phyloP scores from a whole-genome alignment of 2,329 filamentous ascomycete species.

The Fusarium sulawesiense region DNA sequence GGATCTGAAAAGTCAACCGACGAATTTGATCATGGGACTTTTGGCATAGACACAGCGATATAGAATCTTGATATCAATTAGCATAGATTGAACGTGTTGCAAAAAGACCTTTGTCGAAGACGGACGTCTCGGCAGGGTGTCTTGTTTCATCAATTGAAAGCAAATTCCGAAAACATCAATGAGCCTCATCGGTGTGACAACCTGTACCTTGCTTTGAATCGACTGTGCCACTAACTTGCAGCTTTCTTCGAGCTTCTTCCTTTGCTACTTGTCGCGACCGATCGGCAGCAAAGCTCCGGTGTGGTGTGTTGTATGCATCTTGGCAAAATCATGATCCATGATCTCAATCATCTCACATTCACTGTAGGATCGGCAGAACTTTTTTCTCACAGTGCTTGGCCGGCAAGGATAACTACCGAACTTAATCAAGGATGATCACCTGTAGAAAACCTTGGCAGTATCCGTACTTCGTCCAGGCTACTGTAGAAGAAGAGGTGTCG shows the following conservation, averaged over 20 bases:
- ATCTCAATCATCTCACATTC: constrained; percentile 13
- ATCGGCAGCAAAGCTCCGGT: constrained; percentile 7
- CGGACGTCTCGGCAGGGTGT: not conserved
- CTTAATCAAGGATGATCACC: constrained; percentile 4
- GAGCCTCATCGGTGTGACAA: not conserved
- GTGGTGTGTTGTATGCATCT: not conserved
- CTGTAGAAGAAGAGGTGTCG: not conserved
- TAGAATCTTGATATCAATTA: constrained; percentile 42
- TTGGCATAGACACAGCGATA: constrained; percentile 38
- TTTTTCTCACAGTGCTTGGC: constrained; percentile 3
- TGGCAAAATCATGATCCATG: not conserved
- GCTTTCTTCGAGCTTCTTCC: not conserved
- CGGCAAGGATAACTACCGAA: constrained; percentile 13
- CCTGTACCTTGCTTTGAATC: not conserved
- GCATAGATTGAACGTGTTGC: constrained; percentile 32
- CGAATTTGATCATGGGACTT: constrained; percentile 36
- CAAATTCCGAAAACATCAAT: constrained; percentile 25
- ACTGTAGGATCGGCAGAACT: not conserved
- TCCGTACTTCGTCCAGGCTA: not conserved
- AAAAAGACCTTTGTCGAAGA: not conserved
- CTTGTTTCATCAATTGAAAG: constrained; percentile 40
- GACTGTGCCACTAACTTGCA: constrained; percentile 1
- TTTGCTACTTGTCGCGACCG: not conserved
- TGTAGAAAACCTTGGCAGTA: not conserved
- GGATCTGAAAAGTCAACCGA: constrained; percentile 28